These are phyloP conservation scores for Nicotiana rustica DNA, from an alignment of 305 asterid genomes.

Conservation along the genomic window DNA sequence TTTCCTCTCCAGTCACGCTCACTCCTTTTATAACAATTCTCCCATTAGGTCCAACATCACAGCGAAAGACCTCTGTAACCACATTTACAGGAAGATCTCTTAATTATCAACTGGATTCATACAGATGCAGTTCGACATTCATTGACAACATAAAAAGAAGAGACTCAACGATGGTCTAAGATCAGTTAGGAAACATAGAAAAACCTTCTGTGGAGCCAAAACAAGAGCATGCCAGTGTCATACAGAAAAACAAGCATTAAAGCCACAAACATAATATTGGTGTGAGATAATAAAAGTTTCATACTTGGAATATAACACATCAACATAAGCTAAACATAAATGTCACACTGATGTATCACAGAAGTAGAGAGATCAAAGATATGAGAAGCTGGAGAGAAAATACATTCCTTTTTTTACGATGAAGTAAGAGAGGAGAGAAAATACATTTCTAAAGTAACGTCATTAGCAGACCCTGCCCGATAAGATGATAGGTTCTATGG, in stretches of 20 bases:
- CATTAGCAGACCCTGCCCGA: not conserved
- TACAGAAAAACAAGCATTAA: not conserved
- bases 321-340: not conserved
- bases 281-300: not conserved
- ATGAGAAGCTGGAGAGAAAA: not conserved
- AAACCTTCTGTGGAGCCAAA: not conserved
- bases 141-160: conserved; percentile 28
- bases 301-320: not conserved
- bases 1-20: conserved; percentile 43
- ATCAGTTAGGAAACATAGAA: conserved; percentile 6
- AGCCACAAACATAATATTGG: not conserved
- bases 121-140: conserved; percentile 27
- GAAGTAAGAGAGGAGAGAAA: not conserved
- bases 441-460: not conserved
- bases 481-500: not conserved
- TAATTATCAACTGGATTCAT: conserved; percentile 27
- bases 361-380: not conserved
- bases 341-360: not conserved
- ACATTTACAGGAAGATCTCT: not conserved
- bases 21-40: conserved; percentile 43
- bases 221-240: not conserved
- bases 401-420: not conserved
- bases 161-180: conserved; percentile 23
- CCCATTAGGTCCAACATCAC: conserved; percentile 51
- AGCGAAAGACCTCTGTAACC: conserved; percentile 44